Evolutionary conservation across 1,284 basidiomycete genomes (phyloP).

Genomic region (Fomitopsis betulina): DNA sequence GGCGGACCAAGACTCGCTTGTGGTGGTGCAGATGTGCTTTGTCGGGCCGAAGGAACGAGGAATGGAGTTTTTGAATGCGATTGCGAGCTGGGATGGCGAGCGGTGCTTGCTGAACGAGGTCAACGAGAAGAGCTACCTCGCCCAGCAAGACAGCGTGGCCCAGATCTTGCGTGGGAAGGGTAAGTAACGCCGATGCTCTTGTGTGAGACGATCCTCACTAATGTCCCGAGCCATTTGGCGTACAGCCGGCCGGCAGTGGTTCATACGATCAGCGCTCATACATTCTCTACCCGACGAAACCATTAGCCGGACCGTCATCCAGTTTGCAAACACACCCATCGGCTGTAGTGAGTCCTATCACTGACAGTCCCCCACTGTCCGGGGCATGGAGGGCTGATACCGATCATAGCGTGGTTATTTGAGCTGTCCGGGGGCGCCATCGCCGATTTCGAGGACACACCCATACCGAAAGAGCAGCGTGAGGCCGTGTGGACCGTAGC

Average conservation of each 20-base stretch:
- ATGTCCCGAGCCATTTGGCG: too few species aligned
- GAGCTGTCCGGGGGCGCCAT: constrained; percentile 85
- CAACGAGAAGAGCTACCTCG: constrained; percentile 80
- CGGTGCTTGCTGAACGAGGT: constrained; percentile 83
- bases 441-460: constrained; percentile 65
- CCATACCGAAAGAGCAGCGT: constrained; percentile 73
- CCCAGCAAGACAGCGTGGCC: constrained; percentile 87
- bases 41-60: constrained; percentile 73
- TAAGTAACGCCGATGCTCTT: constrained; percentile 22
- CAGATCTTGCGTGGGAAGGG: constrained; percentile 82
- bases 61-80: constrained; percentile 73
- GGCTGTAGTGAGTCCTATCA: constrained; percentile 72
- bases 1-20: constrained; percentile 71
- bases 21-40: constrained; percentile 89
- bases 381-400: background rate
- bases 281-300: constrained; percentile 80
- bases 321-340: constrained; percentile 78
- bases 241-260: constrained; percentile 80
- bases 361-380: constrained; percentile 1
- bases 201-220: too few species aligned
- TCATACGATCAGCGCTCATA: constrained; percentile 79
- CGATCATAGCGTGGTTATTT: constrained; percentile 74
- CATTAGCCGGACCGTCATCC: constrained; percentile 75
- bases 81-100: constrained; percentile 84
- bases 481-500: constrained; percentile 81